Conservation (phyloP, 495 filamentous ascomycete species). For the Penicillium lagena region DNA sequence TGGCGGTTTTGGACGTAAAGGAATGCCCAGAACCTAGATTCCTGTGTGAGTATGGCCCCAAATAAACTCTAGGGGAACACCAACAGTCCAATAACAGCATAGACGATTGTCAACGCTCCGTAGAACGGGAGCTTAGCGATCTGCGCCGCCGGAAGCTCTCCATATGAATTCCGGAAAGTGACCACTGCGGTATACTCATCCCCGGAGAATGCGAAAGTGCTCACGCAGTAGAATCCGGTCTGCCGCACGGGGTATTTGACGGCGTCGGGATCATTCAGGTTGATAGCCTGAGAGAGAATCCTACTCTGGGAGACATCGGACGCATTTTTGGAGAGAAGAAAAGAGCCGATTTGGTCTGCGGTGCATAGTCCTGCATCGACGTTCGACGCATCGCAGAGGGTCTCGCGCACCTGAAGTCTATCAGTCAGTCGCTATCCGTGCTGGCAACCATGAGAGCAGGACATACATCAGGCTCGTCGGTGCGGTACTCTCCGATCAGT, state of each 20-base stretch:
- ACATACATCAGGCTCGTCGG: conserved; percentile 28
- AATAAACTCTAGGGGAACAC: conserved; percentile 16
- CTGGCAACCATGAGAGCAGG: not conserved
- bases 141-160: conserved; percentile 89
- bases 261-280: conserved; percentile 67
- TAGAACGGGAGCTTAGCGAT: conserved; percentile 98
- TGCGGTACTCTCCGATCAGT: conserved; percentile 56
- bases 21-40: conserved; percentile 76
- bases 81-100: conserved; percentile 74
- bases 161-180: conserved; percentile 92
- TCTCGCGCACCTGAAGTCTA: conserved; percentile 47
- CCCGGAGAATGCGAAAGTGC: conserved; percentile 58
- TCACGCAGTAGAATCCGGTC: conserved; percentile 96
- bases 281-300: conserved; percentile 72
- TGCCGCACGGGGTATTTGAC: conserved; percentile 77
- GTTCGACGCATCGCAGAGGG: conserved; percentile 66
- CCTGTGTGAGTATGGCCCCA: conserved; percentile 12
- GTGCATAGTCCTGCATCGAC: conserved; percentile 67
- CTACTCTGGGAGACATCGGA: conserved; percentile 57
- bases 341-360: conserved; percentile 70
- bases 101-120: conserved; percentile 87
- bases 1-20: conserved; percentile 90
- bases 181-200: conserved; percentile 69
- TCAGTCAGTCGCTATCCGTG: conserved; percentile 7
- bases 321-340: conserved; percentile 71